These are phyloP conservation scores for Asterella californica DNA, from an alignment of 225 moss, liverwort and hornwort genomes.

Conservation along the genomic window DNA sequence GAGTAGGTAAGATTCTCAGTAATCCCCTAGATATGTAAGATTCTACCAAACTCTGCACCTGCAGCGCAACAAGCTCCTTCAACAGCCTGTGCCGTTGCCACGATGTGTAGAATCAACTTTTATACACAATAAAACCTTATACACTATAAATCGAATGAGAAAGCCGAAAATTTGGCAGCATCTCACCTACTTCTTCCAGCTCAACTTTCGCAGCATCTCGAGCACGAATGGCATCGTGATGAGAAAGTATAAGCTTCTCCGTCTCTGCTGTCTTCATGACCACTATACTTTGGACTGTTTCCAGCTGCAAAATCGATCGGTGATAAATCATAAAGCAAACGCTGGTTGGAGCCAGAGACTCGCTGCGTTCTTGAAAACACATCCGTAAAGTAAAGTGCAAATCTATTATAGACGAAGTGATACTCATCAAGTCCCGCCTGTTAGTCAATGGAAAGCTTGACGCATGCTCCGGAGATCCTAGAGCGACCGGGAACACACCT, in stretches of 20 bases:
- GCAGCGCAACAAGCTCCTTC: not conserved
- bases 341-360: not conserved
- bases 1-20: not conserved
- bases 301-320: constrained; percentile 40
- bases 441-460: not conserved
- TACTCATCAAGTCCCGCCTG: not conserved
- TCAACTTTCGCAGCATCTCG: constrained; percentile 71
- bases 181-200: constrained; percentile 93
- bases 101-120: not conserved
- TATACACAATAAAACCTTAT: not conserved
- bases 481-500: constrained; percentile 31
- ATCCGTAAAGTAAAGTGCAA: not conserved
- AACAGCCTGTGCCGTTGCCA: not conserved
- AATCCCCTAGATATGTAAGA: not conserved
- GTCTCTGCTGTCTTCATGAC: constrained; percentile 52
- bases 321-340: not conserved
- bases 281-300: constrained; percentile 47
- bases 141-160: not conserved
- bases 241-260: constrained; percentile 57
- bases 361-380: not conserved
- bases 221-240: constrained; percentile 66
- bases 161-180: constrained; percentile 16
- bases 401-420: not conserved
- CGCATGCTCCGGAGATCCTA: not conserved
- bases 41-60: not conserved